These are phyloP conservation scores for Chaetoscypha palmicola DNA, from an alignment of 2,329 filamentous ascomycete species.

Conservation along the genomic window DNA sequence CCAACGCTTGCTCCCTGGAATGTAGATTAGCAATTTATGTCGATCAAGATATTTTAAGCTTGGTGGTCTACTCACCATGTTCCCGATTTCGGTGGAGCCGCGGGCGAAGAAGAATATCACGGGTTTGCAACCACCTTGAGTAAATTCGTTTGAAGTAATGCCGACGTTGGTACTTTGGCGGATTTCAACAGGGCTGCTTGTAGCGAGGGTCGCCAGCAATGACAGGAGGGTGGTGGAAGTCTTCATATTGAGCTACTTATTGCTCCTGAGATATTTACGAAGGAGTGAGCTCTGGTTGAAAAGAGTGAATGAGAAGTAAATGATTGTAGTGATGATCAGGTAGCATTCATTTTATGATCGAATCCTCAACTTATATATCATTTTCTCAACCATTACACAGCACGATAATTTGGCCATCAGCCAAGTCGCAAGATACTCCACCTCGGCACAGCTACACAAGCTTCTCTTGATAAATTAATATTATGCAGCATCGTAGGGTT, in stretches of 20 bases:
- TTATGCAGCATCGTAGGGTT: not conserved
- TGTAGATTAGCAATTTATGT: not conserved
- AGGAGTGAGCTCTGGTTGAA: not conserved
- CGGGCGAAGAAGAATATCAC: conserved; percentile 41
- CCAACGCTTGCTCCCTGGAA: conserved; percentile 25
- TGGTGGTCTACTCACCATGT: conserved; percentile 33
- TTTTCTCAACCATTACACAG: no score
- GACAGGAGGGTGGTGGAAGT: not conserved
- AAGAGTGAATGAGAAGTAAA: not conserved
- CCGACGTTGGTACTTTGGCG: not conserved
- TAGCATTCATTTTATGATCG: not conserved
- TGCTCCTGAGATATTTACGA: not conserved
- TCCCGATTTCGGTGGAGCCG: conserved; percentile 39
- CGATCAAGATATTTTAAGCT: not conserved
- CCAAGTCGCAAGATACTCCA: not conserved
- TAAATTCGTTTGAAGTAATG: conserved; percentile 12
- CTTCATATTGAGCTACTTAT: not conserved
- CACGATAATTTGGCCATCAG: no score
- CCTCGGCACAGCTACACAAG: not conserved
- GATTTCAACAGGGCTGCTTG: not conserved
- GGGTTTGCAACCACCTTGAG: conserved; percentile 30
- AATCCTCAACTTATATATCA: not conserved
- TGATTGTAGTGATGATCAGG: not conserved
- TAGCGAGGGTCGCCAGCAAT: not conserved
- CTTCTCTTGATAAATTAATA: not conserved